Base-by-base conservation (phyloP, 1,284 basidiomycete genomes). In the Xerocomus amazonicus region DNA sequence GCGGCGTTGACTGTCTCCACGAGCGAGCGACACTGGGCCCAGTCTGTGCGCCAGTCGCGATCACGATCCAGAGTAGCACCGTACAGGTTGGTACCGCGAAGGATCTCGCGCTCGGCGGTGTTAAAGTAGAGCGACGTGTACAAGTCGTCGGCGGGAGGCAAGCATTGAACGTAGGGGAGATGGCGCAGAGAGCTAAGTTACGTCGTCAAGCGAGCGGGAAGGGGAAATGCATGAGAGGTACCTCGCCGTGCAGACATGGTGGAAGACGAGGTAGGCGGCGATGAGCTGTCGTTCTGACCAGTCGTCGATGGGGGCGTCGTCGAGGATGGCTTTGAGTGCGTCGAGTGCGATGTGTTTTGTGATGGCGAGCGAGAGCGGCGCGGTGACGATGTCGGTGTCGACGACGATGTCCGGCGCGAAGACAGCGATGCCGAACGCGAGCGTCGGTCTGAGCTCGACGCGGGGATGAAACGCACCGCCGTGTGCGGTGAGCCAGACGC, bases 91-190 rank as follows among this genome's bases (percentile, higher is more conserved):
- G 87, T 89, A 0, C 90, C 90, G 46, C 74, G 70, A 46, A 95
- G 77, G 10, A 83, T 63, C 9, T 79, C 74, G 8, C 84, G 69
- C 65, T 97, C 93, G 12, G 61, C 50, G 0, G 66, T 44, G 0
- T 77, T 77, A 62, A 90, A 96, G 58, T 88, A 82, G n/a, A 92
- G 71, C 0, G 92, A 79, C 0, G 92, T 94, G n/a, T 73, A 70
- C 2, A 94, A 73, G 43, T 74, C 71, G 3, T 74, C 67, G 0
- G 74, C 46, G 0, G 72, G 43, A 0, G 93, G 92, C 0, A 95
- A 75, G 2, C 77, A 79, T 28, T 77, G 68, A 33, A 92, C 64
- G 62, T 96, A 95, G 4, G 79, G 77, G 16, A 66, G 60, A 59
- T 89, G 85, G 14, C 52, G 59, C 37, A 90, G 67, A 4, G 56